Percentiles rank a stretch among this genome's conserved stretches.
These are phyloP conservation scores for Edaphochlamys debaryana DNA, from an alignment of 139 green algal genomes.

Conservation along the genomic window DNA sequence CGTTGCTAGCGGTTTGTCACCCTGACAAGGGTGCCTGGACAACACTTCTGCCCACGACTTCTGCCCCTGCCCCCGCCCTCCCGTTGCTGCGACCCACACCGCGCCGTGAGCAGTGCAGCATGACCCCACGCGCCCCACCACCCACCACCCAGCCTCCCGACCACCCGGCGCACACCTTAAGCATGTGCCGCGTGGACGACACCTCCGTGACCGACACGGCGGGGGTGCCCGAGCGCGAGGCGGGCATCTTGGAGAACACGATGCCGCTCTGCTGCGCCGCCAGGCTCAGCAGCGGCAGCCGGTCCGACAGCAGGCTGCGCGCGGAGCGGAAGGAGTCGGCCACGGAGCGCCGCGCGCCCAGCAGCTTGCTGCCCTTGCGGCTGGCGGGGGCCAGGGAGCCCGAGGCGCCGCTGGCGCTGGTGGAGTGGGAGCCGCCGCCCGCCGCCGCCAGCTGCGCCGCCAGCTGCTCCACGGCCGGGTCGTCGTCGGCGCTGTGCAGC, in stretches of 20 bases:
- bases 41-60: too few species aligned
- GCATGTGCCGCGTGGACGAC: slow-evolving; percentile 1
- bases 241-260: slow-evolving; percentile 41
- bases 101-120: neutral
- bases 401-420: neutral
- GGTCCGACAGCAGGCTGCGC: neutral
- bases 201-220: slow-evolving; percentile 32
- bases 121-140: neutral
- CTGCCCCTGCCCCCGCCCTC: too few species aligned
- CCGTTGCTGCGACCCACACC: too few species aligned
- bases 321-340: neutral
- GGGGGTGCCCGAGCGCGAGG: neutral
- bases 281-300: slow-evolving; percentile 30
- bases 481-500: neutral
- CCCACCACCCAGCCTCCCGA: neutral
- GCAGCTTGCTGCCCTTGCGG: too few species aligned
- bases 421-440: neutral
- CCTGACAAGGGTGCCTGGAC: too few species aligned
- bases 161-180: neutral
- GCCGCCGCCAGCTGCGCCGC: neutral
- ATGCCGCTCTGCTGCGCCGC: slow-evolving; percentile 34
- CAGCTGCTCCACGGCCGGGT: neutral
- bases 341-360: neutral
- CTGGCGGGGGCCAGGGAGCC: too few species aligned
- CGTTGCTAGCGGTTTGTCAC: neutral